A percentile compares a stretch with the other conserved stretches of the same genome.
Evolutionary conservation across 1,139 yeast species (phyloP).

Genomic region (Pichia sp.): DNA sequence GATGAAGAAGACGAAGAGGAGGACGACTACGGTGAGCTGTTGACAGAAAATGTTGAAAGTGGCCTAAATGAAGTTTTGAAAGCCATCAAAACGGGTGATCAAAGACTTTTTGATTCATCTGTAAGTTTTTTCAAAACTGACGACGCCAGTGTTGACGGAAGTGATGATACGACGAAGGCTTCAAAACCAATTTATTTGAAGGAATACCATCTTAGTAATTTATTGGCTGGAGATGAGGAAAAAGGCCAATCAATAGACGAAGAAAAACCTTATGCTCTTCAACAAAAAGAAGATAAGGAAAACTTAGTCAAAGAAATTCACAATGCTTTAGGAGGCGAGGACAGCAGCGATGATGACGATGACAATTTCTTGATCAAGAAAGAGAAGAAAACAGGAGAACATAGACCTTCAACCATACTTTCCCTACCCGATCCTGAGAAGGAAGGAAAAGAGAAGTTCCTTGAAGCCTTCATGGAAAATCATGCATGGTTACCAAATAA

Average conservation of each 20-base stretch:
- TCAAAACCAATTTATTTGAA: slow-evolving; percentile 83
- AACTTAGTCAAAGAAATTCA: slow-evolving; percentile 73
- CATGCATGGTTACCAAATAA: slow-evolving; percentile 86
- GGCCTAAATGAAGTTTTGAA: slow-evolving; percentile 70
- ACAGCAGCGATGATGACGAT: slow-evolving; percentile 46
- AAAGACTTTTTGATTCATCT: slow-evolving; percentile 57
- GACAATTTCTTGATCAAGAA: slow-evolving; percentile 61
- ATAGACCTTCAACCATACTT: slow-evolving; percentile 18
- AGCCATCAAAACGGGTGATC: slow-evolving; percentile 67
- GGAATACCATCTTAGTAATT: slow-evolving; percentile 84
- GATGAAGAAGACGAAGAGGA: slow-evolving; percentile 73
- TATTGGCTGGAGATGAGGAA: slow-evolving; percentile 61
- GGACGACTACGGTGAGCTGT: slow-evolving; percentile 85
- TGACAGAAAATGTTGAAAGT: slow-evolving; percentile 79
- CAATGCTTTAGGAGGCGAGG: slow-evolving; percentile 52
- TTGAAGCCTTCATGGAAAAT: slow-evolving; percentile 63
- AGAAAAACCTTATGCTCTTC: slow-evolving; percentile 65
- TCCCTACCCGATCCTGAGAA: slow-evolving; percentile 63
- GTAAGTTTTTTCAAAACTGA: slow-evolving; percentile 64
- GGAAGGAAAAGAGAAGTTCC: slow-evolving; percentile 58
- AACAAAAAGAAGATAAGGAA: slow-evolving; percentile 70
- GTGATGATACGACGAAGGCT: slow-evolving; percentile 42
- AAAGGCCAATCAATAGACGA: slow-evolving; percentile 38
- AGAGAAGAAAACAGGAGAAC: slow-evolving; percentile 29
- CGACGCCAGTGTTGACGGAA: slow-evolving; percentile 25